Evolutionary conservation across 2,329 filamentous ascomycete species (phyloP), one percentile per base, ranked within the genome.

Genomic region (Penicillium sp.): DNA sequence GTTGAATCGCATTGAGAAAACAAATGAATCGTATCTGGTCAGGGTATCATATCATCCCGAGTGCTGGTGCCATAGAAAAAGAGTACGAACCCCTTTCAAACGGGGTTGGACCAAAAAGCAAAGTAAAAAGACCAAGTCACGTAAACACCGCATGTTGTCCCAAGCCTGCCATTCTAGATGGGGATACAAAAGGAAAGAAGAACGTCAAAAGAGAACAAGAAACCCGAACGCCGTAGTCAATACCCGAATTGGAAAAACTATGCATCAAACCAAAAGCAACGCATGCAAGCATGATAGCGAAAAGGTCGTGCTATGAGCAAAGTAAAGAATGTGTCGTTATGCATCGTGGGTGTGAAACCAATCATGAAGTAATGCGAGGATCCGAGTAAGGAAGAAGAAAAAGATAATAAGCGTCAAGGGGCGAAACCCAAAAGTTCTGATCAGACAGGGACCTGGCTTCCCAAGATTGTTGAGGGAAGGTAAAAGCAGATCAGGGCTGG

Each of bases 11-110:
- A 51, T 40, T 58, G 23, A 52, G 7, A 39, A 50, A 49, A 24
- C 13, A 8, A 51, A 48, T 4, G 49, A 53, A 51, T 54, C 46
- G 55, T 55, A 60, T 62, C 49, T 46, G 60, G 55, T 60, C 52
- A 59, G 60, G 59, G 60, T 63, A 63, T 63, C 60, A 59, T 56
- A 46, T 57, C 46, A 42, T 60, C 54, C 53, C 54, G 47, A 30
- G 41, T 51, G 42, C 44, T 50, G 37, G n/a, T n/a, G n/a, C n/a
- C n/a, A n/a, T n/a, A n/a, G n/a, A n/a, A n/a, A n/a, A n/a, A n/a
- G n/a, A n/a, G n/a, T n/a, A n/a, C 37, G 24, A 32, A 49, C 34
- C 43, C 37, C 10, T 41, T 30, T 20, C 15, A 27, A 21, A 45
- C 33, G 26, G 24, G 12, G n/a, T 33, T 27, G 24, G 21, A 24